Evolutionary conservation across 2,329 filamentous ascomycete species (phyloP), one percentile per base, ranked within the genome.

Genomic region (Penicillium sp.): DNA sequence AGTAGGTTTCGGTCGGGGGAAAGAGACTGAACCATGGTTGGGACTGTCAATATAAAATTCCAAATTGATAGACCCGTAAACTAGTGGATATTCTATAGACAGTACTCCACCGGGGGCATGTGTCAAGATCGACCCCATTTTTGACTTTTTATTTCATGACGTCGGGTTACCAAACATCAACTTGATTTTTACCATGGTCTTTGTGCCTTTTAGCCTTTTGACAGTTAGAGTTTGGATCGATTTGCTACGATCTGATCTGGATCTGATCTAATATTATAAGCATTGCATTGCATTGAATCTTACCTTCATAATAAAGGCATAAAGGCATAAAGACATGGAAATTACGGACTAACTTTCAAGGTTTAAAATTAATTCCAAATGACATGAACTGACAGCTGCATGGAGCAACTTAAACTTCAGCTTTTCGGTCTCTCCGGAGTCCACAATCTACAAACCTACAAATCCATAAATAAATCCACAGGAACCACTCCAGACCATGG

Each of bases 171-270:
- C 47, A 34, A 49, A 41, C 10, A 46, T 46, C 21, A 27, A 44
- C 29, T n/a, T 46, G 16, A 15, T 25, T 5, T 15, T 21, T 52
- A 36, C 50, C 50, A 29, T 25, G 40, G 50, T 52, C 31, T 19
- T n/a, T 44, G 39, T 33, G 5, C 15, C 11, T 45, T 34, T 52
- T 41, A 29, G 27, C 15, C 23, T 43, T 25, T n/a, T 61, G 61
- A 60, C 57, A 59, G 54, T 59, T 64, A 60, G 50, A 51, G 59
- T 56, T 51, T 51, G 39, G 60, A 50, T 51, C 48, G 59, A 50
- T 57, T 58, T 13, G 19, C 19, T 13, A 7, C 29, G 16, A 29
- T 45, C 27, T 19, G 25, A 34, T 34, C 6, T 16, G 15, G 15
- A 34, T 34, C 33, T 34, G 31, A 33, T 45, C 43, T 45, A 13